Conservation (phyloP, 257 asterid species). For the Solanum dulcamara region DNA sequence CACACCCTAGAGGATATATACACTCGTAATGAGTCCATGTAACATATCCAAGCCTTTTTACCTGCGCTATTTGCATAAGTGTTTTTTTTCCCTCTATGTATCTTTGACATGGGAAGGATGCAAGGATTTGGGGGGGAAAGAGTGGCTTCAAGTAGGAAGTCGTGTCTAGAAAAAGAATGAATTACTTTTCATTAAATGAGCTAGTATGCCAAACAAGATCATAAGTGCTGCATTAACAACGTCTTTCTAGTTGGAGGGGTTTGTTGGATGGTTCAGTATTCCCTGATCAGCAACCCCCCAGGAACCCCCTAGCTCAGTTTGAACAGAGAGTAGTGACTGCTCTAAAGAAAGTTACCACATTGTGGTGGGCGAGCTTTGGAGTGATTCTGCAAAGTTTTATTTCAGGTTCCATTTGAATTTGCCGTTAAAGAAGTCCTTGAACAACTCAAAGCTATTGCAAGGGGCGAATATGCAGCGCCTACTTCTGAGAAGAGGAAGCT, state of each 20-base stretch:
- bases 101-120: background rate
- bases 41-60: background rate
- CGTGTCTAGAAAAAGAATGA: background rate
- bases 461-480: conserved; percentile 69
- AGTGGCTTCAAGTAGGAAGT: background rate
- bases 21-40: background rate
- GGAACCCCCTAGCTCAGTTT: background rate
- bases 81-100: background rate
- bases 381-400: background rate
- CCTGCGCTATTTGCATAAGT: background rate
- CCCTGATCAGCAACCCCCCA: background rate
- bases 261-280: background rate
- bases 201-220: background rate
- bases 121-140: background rate
- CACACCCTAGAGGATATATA: background rate
- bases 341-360: background rate
- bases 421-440: conserved; percentile 50
- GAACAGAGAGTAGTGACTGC: background rate
- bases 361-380: background rate
- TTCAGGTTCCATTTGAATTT: conserved; percentile 69
- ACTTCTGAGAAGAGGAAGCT: conserved; percentile 48
- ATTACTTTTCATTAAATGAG: background rate
- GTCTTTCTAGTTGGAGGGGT: background rate
- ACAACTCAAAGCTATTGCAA: conserved; percentile 63
- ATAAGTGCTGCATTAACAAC: background rate